Evolutionary conservation across 2,329 filamentous ascomycete species (phyloP).

Genomic region (Orbilia quercus): DNA sequence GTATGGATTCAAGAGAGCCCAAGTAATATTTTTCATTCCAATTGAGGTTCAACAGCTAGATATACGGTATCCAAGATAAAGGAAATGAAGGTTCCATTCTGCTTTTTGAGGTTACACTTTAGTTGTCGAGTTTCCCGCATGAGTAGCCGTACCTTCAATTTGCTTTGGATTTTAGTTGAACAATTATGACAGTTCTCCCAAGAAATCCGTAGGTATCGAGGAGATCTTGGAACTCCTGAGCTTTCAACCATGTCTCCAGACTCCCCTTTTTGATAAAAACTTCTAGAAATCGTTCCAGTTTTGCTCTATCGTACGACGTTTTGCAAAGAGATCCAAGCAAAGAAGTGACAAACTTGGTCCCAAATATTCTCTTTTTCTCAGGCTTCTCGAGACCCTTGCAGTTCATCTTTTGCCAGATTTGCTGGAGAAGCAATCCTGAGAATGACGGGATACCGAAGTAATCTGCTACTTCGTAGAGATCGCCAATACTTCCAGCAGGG

Average conservation of each 20-base stretch:
- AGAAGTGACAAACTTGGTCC: neutral
- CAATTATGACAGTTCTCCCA: neutral
- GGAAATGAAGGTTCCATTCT: too few relatives aligned
- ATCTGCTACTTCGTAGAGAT: neutral
- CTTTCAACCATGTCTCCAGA: neutral
- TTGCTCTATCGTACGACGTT: neutral
- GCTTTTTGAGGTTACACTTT: too few relatives aligned
- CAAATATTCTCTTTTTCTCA: conserved; percentile 2
- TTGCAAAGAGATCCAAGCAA: conserved; percentile 3
- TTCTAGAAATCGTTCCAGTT: neutral
- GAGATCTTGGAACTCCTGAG: neutral
- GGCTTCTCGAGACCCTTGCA: neutral
- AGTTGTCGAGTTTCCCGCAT: too few relatives aligned
- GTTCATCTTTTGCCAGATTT: conserved; percentile 4
- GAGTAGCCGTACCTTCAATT: too few relatives aligned
- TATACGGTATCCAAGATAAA: too few relatives aligned
- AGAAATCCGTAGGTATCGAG: neutral
- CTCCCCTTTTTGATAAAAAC: neutral
- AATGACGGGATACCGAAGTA: conserved; percentile 2
- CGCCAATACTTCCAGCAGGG: neutral
- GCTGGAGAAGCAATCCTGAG: neutral
- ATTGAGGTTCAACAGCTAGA: too few relatives aligned
- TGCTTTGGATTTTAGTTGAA: neutral
- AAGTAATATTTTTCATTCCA: too few relatives aligned
- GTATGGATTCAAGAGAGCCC: too few relatives aligned